A percentile compares a stretch with the other conserved stretches of the same genome.
Conservation (phyloP, 2,329 filamentous ascomycete genomes). For the Colletotrichum lupini region DNA sequence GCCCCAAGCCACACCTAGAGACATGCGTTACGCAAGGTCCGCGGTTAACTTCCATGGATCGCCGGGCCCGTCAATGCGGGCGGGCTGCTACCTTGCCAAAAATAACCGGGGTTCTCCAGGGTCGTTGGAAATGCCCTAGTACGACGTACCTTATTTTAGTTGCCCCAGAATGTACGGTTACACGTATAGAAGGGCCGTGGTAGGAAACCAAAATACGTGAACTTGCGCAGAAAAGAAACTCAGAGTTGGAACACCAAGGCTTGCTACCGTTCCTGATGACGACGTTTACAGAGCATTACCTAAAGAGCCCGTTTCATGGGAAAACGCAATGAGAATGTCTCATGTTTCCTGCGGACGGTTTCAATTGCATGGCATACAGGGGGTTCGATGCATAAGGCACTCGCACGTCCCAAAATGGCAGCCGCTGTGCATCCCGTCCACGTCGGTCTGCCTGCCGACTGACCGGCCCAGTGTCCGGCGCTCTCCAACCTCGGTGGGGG, state of each 20-base stretch:
- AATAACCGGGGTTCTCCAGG: neutral
- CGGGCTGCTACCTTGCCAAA: neutral
- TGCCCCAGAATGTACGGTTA: neutral
- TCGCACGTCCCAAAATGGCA: slow-evolving; percentile 19
- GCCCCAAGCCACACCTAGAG: slow-evolving; percentile 6
- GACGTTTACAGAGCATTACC: neutral
- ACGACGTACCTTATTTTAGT: neutral
- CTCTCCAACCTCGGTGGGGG: slow-evolving; percentile 19
- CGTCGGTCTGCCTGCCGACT: slow-evolving; percentile 19
- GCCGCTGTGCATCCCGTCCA: slow-evolving; percentile 16
- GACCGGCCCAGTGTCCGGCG: slow-evolving; percentile 5
- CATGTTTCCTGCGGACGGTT: slow-evolving; percentile 32
- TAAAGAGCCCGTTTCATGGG: slow-evolving; percentile 13
- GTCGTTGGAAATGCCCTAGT: neutral
- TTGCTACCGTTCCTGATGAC: neutral
- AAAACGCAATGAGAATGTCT: slow-evolving; percentile 25
- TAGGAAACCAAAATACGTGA: neutral
- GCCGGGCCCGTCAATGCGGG: slow-evolving; percentile 13
- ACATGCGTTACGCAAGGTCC: slow-evolving; percentile 2
- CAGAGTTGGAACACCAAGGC: neutral
- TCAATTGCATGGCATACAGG: slow-evolving; percentile 31
- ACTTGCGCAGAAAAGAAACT: neutral
- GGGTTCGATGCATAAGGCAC: slow-evolving; percentile 16
- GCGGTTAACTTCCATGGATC: slow-evolving; percentile 15
- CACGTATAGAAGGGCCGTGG: neutral